These are phyloP conservation scores for Nicotiana benthamiana DNA, from an alignment of 257 asterid genomes.

Conservation along the genomic window DNA sequence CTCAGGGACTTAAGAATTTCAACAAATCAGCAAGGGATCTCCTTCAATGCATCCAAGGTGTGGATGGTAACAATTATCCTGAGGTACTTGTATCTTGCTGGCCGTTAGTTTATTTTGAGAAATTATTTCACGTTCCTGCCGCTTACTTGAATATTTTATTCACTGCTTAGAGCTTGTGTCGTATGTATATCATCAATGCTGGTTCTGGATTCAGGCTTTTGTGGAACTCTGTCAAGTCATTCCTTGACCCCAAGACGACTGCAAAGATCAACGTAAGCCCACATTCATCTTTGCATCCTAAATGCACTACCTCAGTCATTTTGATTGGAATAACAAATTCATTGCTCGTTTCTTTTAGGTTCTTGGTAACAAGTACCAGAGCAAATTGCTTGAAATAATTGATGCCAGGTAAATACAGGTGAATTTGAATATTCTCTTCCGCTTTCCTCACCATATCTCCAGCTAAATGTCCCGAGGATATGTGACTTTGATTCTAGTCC, in stretches of 20 bases:
- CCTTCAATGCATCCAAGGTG: slow-evolving; percentile 71
- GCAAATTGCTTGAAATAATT: slow-evolving; percentile 91
- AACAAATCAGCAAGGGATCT: slow-evolving; percentile 87
- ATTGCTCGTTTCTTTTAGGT: slow-evolving; percentile 34
- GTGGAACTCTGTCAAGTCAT: slow-evolving; percentile 94
- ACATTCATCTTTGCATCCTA: neutral
- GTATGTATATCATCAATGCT: slow-evolving; percentile 94
- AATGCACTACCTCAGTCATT: neutral
- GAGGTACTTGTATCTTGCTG: slow-evolving; percentile 38
- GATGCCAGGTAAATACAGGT: slow-evolving; percentile 56
- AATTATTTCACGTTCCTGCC: neutral
- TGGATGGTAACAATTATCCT: slow-evolving; percentile 94
- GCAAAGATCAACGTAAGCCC: slow-evolving; percentile 73
- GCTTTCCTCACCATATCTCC: neutral
- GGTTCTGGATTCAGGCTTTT: slow-evolving; percentile 98
- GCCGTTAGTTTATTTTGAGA: neutral
- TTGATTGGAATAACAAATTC: neutral
- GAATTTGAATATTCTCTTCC: neutral
- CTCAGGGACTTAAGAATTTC: slow-evolving; percentile 81
- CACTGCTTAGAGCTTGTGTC: slow-evolving; percentile 57
- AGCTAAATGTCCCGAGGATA: neutral
- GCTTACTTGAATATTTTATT: neutral
- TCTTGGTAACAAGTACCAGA: slow-evolving; percentile 81
- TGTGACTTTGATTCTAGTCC: neutral
- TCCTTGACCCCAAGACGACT: slow-evolving; percentile 96